phyloP scores from a whole-genome alignment of 805 yeast species.

The Ogataea salicorniae region DNA sequence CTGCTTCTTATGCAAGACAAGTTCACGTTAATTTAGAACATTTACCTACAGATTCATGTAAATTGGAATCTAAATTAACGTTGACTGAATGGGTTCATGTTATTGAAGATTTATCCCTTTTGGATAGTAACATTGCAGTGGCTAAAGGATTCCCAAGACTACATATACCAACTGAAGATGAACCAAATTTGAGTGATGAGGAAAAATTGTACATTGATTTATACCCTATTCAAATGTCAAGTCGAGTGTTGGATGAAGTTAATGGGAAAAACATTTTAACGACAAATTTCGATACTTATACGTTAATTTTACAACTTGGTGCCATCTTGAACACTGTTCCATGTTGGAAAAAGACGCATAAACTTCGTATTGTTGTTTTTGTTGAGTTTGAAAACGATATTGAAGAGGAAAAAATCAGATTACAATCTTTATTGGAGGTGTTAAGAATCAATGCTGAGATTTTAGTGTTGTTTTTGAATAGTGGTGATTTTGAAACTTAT shows the following conservation, averaged over 20 bases:
- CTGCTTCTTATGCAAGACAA: slow-evolving; percentile 20
- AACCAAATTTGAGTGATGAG: slow-evolving; percentile 24
- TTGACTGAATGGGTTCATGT: slow-evolving; percentile 87
- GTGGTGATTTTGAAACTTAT: slow-evolving; percentile 53
- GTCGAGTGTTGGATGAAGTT: slow-evolving; percentile 59
- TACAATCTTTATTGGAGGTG: slow-evolving; percentile 60
- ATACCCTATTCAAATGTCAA: slow-evolving; percentile 96
- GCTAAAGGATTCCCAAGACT: slow-evolving; percentile 80
- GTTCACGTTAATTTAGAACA: slow-evolving; percentile 16
- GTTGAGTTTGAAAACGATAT: slow-evolving; percentile 75
- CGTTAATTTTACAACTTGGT: slow-evolving; percentile 88
- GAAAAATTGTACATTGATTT: slow-evolving; percentile 66
- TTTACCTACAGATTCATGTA: slow-evolving; percentile 61
- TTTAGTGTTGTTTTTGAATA: slow-evolving; percentile 64
- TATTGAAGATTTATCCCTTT: slow-evolving; percentile 79
- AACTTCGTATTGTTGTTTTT: slow-evolving; percentile 77
- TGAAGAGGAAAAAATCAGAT: slow-evolving; percentile 60
- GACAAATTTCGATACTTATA: slow-evolving; percentile 93
- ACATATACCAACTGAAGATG: slow-evolving; percentile 51
- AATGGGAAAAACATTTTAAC: slow-evolving; percentile 67
- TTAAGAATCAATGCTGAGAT: slow-evolving; percentile 80
- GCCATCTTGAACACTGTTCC: slow-evolving; percentile 91
- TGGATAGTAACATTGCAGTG: slow-evolving; percentile 90
- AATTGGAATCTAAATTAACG: slow-evolving; percentile 63
- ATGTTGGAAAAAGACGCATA: slow-evolving; percentile 78